Evolutionary conservation across 768 basidiomycete genomes (phyloP), one percentile per base, ranked within the genome.

Genomic region (Boletus sp.): DNA sequence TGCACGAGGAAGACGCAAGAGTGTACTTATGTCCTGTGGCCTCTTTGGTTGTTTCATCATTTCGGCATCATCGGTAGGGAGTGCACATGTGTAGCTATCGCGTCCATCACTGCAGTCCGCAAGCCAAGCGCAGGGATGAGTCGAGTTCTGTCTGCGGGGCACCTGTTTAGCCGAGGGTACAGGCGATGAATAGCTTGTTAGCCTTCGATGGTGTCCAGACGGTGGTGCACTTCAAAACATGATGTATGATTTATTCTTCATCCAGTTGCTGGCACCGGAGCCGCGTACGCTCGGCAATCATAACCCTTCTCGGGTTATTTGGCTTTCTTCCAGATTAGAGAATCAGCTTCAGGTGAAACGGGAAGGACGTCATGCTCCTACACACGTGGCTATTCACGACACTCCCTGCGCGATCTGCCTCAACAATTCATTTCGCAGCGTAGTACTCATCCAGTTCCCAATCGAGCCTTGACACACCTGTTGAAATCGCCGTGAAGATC

Each of bases 1-100:
- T 45, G 27, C 56, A 61, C 37, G 56, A 61, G 62, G 64, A 55
- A 25, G 51, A 50, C 45, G 45, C 56, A 40, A 40, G 53, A 45
- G n/a, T 6, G 42, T 41, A 14, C 27, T 37, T 38, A 17, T 34
- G 37, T 35, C 35, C 47, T 29, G 47, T 48, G 37, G 47, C 47
- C 25, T 52, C 29, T 32, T 30, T 32, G 47, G 32, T 21, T 43
- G 42, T 35, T 52, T 52, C 34, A 57, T 54, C 8, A 27, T 40
- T 61, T 32, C 51, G 53, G 46, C 34, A 46, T 33, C 42, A 10
- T 64, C 50, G 15, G 66, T 21, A 45, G 65, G 56, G 0, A 44
- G 51, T 29, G 61, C 10, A 27, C 47, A 25, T 35, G 23, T 38
- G 37, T 13, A 29, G 19, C 11, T 38, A 37, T 38, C 47, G 14